Evolutionary conservation across 371 early-diverging fungal genomes (phyloP).

Genomic region (Nematocida sp.): DNA sequence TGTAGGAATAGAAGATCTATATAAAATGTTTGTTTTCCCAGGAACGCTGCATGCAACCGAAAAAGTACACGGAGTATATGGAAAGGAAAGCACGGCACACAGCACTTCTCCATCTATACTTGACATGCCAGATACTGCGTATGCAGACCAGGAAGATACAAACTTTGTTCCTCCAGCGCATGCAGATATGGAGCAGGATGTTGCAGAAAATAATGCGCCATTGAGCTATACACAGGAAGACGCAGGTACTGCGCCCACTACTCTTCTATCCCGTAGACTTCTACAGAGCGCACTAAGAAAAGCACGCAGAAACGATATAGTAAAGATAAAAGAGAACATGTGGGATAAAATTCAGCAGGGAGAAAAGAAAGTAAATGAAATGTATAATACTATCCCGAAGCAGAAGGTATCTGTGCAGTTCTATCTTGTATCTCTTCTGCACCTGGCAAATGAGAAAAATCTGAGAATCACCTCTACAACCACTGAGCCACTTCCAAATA

Average conservation of each 20-base stretch:
- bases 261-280: conserved; percentile 45
- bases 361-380: conserved; percentile 43
- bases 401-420: conserved; percentile 69
- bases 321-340: conserved; percentile 33
- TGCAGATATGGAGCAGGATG: neutral
- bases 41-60: conserved; percentile 41
- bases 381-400: conserved; percentile 31
- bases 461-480: conserved; percentile 8
- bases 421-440: conserved; percentile 69
- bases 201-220: neutral
- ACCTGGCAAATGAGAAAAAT: conserved; percentile 69
- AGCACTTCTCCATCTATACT: neutral
- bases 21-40: conserved; percentile 58
- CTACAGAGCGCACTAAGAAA: conserved; percentile 48
- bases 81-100: too few relatives aligned
- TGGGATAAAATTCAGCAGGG: conserved; percentile 44
- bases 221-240: conserved; percentile 8
- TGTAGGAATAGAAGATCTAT: conserved; percentile 63
- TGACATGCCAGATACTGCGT: neutral
- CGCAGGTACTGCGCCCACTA: conserved; percentile 24
- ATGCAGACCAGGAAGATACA: neutral
- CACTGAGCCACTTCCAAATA: neutral
- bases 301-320: conserved; percentile 49
- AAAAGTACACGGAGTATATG: neutral
- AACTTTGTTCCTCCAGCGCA: neutral